Conservation (phyloP, 1,284 basidiomycete species). For the Jaminaea rosea region DNA sequence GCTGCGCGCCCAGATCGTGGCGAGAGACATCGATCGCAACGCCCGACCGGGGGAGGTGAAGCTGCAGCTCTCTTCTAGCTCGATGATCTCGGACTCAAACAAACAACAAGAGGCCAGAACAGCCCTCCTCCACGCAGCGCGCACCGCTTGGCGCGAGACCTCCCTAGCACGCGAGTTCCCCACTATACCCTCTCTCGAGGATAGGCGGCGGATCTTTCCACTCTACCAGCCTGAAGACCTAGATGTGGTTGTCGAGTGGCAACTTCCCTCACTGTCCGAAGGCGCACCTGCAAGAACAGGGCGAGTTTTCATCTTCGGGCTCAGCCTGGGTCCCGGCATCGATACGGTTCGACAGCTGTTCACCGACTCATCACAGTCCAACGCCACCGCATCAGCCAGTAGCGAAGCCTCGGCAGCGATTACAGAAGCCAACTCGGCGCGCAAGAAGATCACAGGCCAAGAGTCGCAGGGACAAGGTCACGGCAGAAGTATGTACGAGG, state of each 20-base stretch:
- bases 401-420: neutral
- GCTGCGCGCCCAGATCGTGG: too few relatives aligned
- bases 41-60: neutral
- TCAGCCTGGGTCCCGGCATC: constrained; percentile 16
- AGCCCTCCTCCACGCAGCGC: constrained; percentile 10
- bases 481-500: constrained; percentile 29
- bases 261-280: neutral
- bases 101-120: neutral
- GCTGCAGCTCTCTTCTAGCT: neutral
- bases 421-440: neutral
- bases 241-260: constrained; percentile 18
- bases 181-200: constrained; percentile 4
- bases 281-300: constrained; percentile 8
- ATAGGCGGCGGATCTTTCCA: constrained; percentile 14
- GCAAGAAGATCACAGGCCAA: neutral
- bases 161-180: constrained; percentile 11
- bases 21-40: too few relatives aligned
- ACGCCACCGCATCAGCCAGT: constrained; percentile 6
- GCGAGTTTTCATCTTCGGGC: constrained; percentile 12
- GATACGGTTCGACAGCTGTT: constrained; percentile 6
- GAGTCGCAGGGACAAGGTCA: neutral
- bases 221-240: constrained; percentile 17
- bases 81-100: constrained; percentile 11
- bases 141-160: constrained; percentile 12
- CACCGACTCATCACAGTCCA: constrained; percentile 5